Evolutionary conservation across 352 stramenopile genomes (phyloP).

Genomic region (Phytophthora nicotianae): DNA sequence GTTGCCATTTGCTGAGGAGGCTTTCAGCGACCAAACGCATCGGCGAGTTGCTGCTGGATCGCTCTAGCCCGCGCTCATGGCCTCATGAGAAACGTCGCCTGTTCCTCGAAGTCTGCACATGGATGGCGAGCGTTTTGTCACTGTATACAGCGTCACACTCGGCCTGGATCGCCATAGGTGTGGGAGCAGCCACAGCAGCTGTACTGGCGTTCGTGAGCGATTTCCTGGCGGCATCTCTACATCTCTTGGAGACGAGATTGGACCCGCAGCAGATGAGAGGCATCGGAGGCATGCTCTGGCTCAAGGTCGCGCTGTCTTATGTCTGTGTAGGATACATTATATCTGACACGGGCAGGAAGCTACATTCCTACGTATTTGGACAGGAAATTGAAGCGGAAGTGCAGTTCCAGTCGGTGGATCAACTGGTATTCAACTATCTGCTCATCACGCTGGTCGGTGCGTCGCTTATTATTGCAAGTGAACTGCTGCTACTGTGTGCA

Average conservation of each 20-base stretch:
- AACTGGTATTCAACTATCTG: slow-evolving; percentile 73
- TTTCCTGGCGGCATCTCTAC: slow-evolving; percentile 58
- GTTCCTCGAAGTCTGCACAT: slow-evolving; percentile 75
- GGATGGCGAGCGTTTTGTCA: slow-evolving; percentile 72
- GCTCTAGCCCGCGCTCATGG: slow-evolving; percentile 60
- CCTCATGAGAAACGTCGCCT: slow-evolving; percentile 54
- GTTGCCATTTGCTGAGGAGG: slow-evolving; percentile 49
- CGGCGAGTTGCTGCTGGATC: slow-evolving; percentile 54
- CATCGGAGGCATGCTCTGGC: slow-evolving; percentile 57
- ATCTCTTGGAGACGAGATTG: slow-evolving; percentile 53
- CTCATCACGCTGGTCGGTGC: slow-evolving; percentile 76
- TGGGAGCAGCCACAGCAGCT: slow-evolving; percentile 45
- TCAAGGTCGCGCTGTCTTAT: slow-evolving; percentile 74
- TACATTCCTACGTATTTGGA: slow-evolving; percentile 51
- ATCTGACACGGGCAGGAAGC: slow-evolving; percentile 46
- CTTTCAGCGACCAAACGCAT: slow-evolving; percentile 22
- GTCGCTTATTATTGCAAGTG: slow-evolving; percentile 77
- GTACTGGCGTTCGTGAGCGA: slow-evolving; percentile 61
- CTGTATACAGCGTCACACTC: slow-evolving; percentile 68
- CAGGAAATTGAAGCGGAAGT: slow-evolving; percentile 15
- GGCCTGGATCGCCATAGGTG: slow-evolving; percentile 46
- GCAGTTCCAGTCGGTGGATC: slow-evolving; percentile 52
- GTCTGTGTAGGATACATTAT: slow-evolving; percentile 71
- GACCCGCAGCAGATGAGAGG: slow-evolving; percentile 36
- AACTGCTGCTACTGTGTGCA: slow-evolving; percentile 73